phyloP scores from a whole-genome alignment of 2,329 filamentous ascomycete genomes.

The Bertia moriformis region DNA sequence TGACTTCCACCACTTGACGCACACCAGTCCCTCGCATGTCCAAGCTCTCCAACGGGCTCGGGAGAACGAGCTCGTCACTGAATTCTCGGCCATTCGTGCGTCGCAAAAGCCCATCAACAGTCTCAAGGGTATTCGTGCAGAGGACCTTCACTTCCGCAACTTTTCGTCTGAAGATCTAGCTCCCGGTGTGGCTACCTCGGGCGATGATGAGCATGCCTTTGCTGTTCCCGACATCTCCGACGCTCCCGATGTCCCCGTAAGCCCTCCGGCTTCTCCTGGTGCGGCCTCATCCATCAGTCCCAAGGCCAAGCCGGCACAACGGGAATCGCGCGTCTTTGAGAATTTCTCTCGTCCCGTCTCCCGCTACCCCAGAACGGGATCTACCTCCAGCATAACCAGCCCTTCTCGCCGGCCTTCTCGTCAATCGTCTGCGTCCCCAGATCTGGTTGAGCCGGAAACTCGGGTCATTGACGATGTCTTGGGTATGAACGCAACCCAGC shows the following conservation, averaged over 20 bases:
- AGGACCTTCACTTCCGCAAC: constrained; percentile 23
- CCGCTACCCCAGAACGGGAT: constrained; percentile 18
- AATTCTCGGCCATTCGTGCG: constrained; percentile 35
- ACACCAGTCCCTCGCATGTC: constrained; percentile 39
- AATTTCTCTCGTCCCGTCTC: constrained; percentile 38
- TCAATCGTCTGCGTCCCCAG: constrained; percentile 10
- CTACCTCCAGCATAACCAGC: constrained; percentile 20
- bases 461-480: constrained; percentile 23
- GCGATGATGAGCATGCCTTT: neutral
- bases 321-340: constrained; percentile 20
- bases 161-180: constrained; percentile 14
- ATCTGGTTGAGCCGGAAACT: constrained; percentile 16
- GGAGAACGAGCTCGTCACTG: constrained; percentile 32
- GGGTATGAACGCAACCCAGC: constrained; percentile 20
- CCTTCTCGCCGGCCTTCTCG: constrained; percentile 18
- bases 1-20: constrained; percentile 49
- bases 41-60: constrained; percentile 32
- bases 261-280: neutral
- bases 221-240: neutral
- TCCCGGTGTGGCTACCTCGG: constrained; percentile 2
- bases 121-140: constrained; percentile 34
- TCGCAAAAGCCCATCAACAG: constrained; percentile 30
- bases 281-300: neutral
- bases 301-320: constrained; percentile 3
- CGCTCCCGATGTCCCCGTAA: too few relatives aligned